Evolutionary conservation across 1,284 basidiomycete genomes (phyloP), one percentile per base, ranked within the genome.

Genomic region (Sanguinoderma infundibulare): DNA sequence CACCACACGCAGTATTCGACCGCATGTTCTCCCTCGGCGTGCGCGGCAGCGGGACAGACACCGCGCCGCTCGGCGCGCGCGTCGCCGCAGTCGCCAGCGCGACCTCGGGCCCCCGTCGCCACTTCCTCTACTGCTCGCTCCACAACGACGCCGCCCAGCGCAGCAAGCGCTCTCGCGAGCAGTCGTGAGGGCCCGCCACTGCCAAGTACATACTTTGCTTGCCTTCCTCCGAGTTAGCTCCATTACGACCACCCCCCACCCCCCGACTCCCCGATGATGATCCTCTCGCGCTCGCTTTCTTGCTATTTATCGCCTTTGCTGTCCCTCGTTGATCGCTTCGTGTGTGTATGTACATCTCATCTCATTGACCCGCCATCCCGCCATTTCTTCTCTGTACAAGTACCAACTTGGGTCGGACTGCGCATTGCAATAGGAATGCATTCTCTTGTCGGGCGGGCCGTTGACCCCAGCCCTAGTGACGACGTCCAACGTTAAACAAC

Each of bases 1-100:
- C n/a, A n/a, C n/a, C n/a, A 24, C 32, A 10, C n/a, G 14, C 66
- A 95, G 93, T 96, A 32, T 96, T 96, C 70, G 94, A 96, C 74
- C 80, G 94, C 53, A 96, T 96, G 94, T 96, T 96, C 74, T 91
- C 90, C 4, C 80, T 94, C 8, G 91, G 91, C 28, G 79, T 93
- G 17, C 87, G 92, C 26, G 87, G 87, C 24, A 85, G 86, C 60
- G 89, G 88, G 3, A 82, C 86, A 1, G 85, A 91, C 53, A 79
- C 83, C 0, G 81, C 81, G 0, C 87, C 90, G 1, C 73, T 91
- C 0, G 85, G 83, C 12, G 81, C 81, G 7, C 83, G 89, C 12
- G 86, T 86, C 6, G 80, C 86, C 28, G 87, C 85, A 0, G 86
- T 86, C 26, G 82, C 86, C 1, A 82, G 85, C 47, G 80, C 82